Evolutionary conservation across 352 stramenopile genomes (phyloP).

Genomic region (Phytophthora hibernalis): DNA sequence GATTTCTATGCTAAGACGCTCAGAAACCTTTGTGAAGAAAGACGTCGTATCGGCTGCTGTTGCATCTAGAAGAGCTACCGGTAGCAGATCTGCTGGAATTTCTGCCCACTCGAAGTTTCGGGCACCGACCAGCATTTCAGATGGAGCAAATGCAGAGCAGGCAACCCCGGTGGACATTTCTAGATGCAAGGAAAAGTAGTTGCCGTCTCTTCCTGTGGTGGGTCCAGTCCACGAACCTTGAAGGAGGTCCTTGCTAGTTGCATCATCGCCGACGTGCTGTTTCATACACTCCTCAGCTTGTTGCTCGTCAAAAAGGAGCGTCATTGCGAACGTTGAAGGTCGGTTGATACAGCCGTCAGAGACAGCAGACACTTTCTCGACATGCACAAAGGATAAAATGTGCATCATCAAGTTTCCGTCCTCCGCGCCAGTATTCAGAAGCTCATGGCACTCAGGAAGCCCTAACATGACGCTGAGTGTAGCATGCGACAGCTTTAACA

Average conservation of each 20-base stretch:
- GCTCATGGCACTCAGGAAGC: constrained; percentile 9
- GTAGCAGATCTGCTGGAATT: constrained; percentile 25
- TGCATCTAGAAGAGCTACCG: not conserved
- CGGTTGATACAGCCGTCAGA: constrained; percentile 18
- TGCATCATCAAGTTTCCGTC: constrained; percentile 38
- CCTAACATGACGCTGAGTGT: constrained; percentile 23
- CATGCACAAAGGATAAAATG: constrained; percentile 50
- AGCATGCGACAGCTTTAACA: constrained; percentile 15
- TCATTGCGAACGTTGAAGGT: constrained; percentile 10
- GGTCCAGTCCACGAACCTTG: constrained; percentile 26
- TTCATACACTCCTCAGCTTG: constrained; percentile 16
- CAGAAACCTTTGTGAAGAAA: constrained; percentile 26
- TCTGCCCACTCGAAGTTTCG: constrained; percentile 17
- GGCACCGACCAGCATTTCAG: constrained; percentile 19
- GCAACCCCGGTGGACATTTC: constrained; percentile 20
- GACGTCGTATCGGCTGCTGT: not conserved
- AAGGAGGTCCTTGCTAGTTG: not conserved
- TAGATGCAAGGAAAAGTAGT: constrained; percentile 28
- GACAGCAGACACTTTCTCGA: constrained; percentile 23
- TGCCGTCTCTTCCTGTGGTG: constrained; percentile 2
- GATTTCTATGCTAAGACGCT: constrained; percentile 20
- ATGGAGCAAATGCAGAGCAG: constrained; percentile 40
- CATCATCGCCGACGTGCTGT: not conserved
- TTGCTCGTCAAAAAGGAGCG: constrained; percentile 25
- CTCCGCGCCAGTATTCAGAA: not conserved